phyloP scores from a whole-genome alignment of 208 protist genomes.

The Vickermania ingenoplastis region DNA sequence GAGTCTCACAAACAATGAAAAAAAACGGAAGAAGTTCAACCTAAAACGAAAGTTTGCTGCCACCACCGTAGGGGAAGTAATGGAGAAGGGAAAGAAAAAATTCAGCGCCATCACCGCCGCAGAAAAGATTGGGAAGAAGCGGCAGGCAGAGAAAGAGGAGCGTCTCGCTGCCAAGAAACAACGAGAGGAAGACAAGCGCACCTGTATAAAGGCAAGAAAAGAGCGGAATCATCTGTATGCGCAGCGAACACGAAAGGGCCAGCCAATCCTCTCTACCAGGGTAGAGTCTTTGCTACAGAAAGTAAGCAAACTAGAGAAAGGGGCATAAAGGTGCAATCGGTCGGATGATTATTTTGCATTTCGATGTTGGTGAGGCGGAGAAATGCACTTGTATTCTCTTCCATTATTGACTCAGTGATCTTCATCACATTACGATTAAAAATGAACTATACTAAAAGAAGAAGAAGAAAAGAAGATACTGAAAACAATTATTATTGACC shows the following conservation, averaged over 20 bases:
- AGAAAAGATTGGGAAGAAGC: conserved; percentile 39
- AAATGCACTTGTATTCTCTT: neutral
- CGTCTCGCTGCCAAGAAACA: conserved; percentile 25
- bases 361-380: neutral
- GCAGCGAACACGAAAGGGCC: conserved; percentile 55
- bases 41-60: conserved; percentile 80
- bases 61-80: conserved; percentile 50
- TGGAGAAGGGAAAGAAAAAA: conserved; percentile 51
- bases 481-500: too few relatives aligned
- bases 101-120: conserved; percentile 47
- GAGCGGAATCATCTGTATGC: conserved; percentile 45
- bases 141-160: conserved; percentile 36
- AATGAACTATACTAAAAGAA: neutral
- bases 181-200: conserved; percentile 33
- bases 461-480: too few relatives aligned
- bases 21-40: conserved; percentile 80
- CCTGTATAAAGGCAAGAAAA: conserved; percentile 34
- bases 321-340: too few relatives aligned
- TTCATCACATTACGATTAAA: neutral
- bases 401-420: neutral
- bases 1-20: conserved; percentile 79
- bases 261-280: conserved; percentile 70
- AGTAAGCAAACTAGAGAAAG: conserved; percentile 16
- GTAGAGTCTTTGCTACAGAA: conserved; percentile 66
- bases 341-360: too few relatives aligned